These are phyloP conservation scores for Smallanthus sonchifolius DNA, from an alignment of 129 eudicot species.

Conservation along the genomic window DNA sequence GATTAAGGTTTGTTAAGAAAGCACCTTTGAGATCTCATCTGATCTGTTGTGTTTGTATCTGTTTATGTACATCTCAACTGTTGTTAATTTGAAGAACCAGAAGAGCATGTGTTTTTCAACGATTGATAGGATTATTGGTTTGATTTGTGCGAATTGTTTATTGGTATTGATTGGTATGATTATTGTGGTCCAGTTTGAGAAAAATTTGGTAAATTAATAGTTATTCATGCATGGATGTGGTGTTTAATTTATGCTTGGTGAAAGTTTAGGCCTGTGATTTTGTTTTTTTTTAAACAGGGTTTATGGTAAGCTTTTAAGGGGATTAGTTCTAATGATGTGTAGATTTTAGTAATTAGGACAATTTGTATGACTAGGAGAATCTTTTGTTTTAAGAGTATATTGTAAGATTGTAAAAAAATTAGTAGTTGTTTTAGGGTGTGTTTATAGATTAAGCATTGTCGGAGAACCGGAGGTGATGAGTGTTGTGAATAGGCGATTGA, in stretches of 20 bases:
- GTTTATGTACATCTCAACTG: constrained; percentile 7
- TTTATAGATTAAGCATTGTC: neutral
- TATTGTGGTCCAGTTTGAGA: neutral
- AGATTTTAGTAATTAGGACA: neutral
- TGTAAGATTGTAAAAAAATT: neutral
- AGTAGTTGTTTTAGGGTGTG: neutral
- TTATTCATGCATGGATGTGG: too few species aligned
- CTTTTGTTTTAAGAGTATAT: neutral
- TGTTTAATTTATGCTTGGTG: too few species aligned
- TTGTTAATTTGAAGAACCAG: neutral
- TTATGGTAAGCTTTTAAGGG: neutral
- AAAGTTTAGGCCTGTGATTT: neutral
- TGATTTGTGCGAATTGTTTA: neutral
- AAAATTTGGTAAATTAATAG: neutral
- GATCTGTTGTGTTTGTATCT: neutral
- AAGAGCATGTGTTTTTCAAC: neutral
- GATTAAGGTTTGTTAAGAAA: constrained; percentile 71
- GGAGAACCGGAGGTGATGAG: neutral
- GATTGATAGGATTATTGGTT: neutral
- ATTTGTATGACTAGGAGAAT: neutral
- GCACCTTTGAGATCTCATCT: constrained; percentile 30
- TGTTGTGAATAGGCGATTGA: neutral
- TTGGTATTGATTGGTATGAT: neutral
- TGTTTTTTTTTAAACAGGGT: neutral
- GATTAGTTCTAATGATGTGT: neutral